Evolutionary conservation across 73 alveolate genomes (phyloP).

Genomic region (Paramecium pentaurelia): DNA sequence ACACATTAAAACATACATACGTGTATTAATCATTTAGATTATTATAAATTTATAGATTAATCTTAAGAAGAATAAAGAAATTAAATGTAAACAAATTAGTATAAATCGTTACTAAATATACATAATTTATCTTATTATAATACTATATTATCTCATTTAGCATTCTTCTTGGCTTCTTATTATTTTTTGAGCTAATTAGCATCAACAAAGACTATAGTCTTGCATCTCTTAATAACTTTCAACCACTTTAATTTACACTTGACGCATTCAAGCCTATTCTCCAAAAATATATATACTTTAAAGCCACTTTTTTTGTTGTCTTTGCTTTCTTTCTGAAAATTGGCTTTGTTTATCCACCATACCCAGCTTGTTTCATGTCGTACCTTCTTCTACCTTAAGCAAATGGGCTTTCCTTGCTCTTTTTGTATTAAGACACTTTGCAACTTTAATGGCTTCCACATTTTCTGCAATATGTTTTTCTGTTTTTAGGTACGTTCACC

Average conservation of each 20-base stretch:
- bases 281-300: slow-evolving; percentile 63
- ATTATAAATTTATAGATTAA: background rate
- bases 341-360: slow-evolving; percentile 97
- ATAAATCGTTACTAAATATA: background rate
- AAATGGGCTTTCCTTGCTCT: slow-evolving; percentile 80
- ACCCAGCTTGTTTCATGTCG: slow-evolving; percentile 93
- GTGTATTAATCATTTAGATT: background rate
- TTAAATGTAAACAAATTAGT: background rate
- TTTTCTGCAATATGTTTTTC: slow-evolving; percentile 78
- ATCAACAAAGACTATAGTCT: slow-evolving; percentile 92
- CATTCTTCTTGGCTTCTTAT: slow-evolving; percentile 25
- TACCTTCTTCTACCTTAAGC: slow-evolving; percentile 92
- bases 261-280: slow-evolving; percentile 83
- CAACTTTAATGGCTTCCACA: slow-evolving; percentile 76
- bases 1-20: background rate
- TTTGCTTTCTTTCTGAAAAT: slow-evolving; percentile 97
- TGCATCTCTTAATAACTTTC: slow-evolving; percentile 89
- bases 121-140: background rate
- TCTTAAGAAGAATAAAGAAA: background rate
- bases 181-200: slow-evolving; percentile 41
- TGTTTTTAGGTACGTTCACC: slow-evolving; percentile 86
- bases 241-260: slow-evolving; percentile 88
- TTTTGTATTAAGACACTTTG: slow-evolving; percentile 88
- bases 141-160: background rate
- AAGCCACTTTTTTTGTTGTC: slow-evolving; percentile 94